A percentile compares a stretch with the other conserved stretches of the same genome.
phyloP scores from a whole-genome alignment of 2,329 filamentous ascomycete species.

The Fusarium bactridioides region DNA sequence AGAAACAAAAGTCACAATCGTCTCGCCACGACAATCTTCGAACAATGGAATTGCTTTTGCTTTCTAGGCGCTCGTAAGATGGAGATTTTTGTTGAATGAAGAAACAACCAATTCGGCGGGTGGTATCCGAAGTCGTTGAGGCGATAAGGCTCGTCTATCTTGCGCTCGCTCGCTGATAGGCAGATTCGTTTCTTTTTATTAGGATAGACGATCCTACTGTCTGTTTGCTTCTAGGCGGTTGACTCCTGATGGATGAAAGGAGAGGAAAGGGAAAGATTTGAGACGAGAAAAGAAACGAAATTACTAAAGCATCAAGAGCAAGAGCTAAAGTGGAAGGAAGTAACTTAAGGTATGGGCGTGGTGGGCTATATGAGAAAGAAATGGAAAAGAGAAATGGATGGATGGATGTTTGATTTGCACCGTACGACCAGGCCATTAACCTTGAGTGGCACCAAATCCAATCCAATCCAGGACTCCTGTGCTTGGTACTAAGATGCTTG shows the following conservation, averaged over 20 bases:
- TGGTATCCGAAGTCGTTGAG: background rate
- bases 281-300: slow-evolving; percentile 33
- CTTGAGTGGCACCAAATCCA: slow-evolving; percentile 28
- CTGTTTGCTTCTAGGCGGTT: slow-evolving; percentile 1
- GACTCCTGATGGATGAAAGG: slow-evolving; percentile 1
- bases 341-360: slow-evolving; percentile 21
- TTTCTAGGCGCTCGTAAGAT: slow-evolving; percentile 29
- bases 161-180: slow-evolving; percentile 25
- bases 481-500: slow-evolving; percentile 35
- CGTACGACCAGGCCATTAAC: slow-evolving; percentile 39
- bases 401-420: slow-evolving; percentile 39
- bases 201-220: slow-evolving; percentile 11
- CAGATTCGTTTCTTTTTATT: slow-evolving; percentile 22
- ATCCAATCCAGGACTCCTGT: slow-evolving; percentile 29
- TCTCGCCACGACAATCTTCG: slow-evolving; percentile 35
- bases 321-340: slow-evolving; percentile 28
- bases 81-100: slow-evolving; percentile 24
- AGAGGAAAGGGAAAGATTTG: slow-evolving; percentile 14
- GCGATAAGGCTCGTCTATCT: slow-evolving; percentile 23
- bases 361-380: slow-evolving; percentile 38
- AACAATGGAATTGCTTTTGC: slow-evolving; percentile 39
- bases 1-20: slow-evolving; percentile 34
- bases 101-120: slow-evolving; percentile 9
- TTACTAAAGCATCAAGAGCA: slow-evolving; percentile 34
- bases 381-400: slow-evolving; percentile 4